phyloP scores from a whole-genome alignment of 2,329 filamentous ascomycete genomes.

The Aspergillus transmontanensis region DNA sequence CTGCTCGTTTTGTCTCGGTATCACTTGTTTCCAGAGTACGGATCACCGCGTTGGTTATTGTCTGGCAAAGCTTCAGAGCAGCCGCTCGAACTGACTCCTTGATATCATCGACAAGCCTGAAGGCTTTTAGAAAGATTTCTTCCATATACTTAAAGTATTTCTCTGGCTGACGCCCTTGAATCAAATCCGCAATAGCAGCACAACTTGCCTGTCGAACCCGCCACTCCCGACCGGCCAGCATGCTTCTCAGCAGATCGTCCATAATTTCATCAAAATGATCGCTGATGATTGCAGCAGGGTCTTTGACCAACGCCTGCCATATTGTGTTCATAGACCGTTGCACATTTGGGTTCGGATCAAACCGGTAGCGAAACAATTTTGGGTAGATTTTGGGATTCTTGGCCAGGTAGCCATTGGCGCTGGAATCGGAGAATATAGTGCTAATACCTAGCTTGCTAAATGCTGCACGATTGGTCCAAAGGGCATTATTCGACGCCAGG shows the following conservation, averaged over 20 bases:
- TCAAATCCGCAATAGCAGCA: constrained; percentile 81
- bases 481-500: constrained; percentile 89
- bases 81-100: constrained; percentile 85
- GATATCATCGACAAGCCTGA: constrained; percentile 94
- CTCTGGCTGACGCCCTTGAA: constrained; percentile 74
- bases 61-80: constrained; percentile 79
- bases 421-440: constrained; percentile 85
- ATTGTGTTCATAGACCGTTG: constrained; percentile 96
- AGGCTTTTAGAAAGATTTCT: constrained; percentile 80
- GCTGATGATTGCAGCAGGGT: constrained; percentile 75
- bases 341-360: constrained; percentile 92
- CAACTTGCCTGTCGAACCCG: constrained; percentile 90
- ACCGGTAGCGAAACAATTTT: constrained; percentile 90
- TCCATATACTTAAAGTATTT: constrained; percentile 84
- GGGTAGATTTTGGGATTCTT: constrained; percentile 93
- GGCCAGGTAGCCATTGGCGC: constrained; percentile 64
- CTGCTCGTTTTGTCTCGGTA: constrained; percentile 63
- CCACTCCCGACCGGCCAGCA: constrained; percentile 85
- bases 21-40: constrained; percentile 81
- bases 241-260: constrained; percentile 79
- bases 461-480: constrained; percentile 95
- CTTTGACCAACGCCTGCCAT: constrained; percentile 94
- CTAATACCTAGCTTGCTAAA: constrained; percentile 94
- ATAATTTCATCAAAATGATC: constrained; percentile 86
- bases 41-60: constrained; percentile 81